Evolutionary conservation across 1,139 yeast genomes (phyloP), one percentile per base, ranked within the genome.

Genomic region (Zygosaccharomyces pseudobailii): DNA sequence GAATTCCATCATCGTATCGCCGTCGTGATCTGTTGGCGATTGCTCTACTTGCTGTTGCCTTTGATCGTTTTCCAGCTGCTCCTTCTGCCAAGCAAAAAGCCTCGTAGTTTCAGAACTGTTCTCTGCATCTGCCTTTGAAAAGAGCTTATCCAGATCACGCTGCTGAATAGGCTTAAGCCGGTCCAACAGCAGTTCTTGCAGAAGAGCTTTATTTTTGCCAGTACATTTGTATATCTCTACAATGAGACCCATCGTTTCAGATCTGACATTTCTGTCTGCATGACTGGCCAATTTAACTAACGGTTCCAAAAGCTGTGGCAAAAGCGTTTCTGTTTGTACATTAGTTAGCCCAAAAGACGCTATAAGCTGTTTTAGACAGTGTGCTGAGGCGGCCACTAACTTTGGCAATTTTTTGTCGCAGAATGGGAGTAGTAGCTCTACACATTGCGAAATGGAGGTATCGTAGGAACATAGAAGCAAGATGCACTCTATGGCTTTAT

Each of bases 151-250:
- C 50, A 94, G 73, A 59, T 92, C 98, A 56, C 84, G 87, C 66
- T 88, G 94, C 65, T 92, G 97, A 10, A 89, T 88, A 0, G 97
- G 96, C 63, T 92, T 92, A 64, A 92, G 73, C 28, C 81, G 82
- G 2, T 84, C 79, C 50, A 89, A 78, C 36, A 89, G 68, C 0
- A 81, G 65, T 9, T 76, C 72, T 44, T 80, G 80, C 43, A 88
- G 71, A 5, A 62, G 40, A 13, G 38, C 44, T 25, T 48, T 53
- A 0, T 81, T 72, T 25, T 74, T 79, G 3, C 94, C 95, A 65
- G 86, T 76, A 87, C 95, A 87, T 52, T 80, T 78, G 64, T 84
- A 82, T 24, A 90, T 63, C 51, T 82, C 88, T 3, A 87, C 80
- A 0, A 90, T 74, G 54, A 92, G 71, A 41, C 75, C 74, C 6